Conservation (phyloP, 2,329 filamentous ascomycete genomes). For the Periconia digitata region DNA sequence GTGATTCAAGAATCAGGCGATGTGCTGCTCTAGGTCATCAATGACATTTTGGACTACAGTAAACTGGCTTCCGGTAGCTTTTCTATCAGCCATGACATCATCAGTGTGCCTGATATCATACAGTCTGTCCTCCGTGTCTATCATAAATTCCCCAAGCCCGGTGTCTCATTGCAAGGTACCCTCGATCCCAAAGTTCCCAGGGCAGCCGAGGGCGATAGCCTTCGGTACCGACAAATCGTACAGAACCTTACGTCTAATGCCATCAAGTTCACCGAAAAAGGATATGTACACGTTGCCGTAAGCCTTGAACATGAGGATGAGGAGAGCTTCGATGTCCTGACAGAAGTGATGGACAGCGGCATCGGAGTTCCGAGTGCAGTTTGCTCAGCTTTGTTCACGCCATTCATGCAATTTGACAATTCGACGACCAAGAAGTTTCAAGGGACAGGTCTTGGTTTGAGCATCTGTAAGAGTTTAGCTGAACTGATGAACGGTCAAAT, state of each 20-base stretch:
- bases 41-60: slow-evolving; percentile 68
- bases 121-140: slow-evolving; percentile 55
- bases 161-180: slow-evolving; percentile 49
- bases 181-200: slow-evolving; percentile 53
- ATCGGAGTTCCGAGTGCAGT: slow-evolving; percentile 55
- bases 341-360: slow-evolving; percentile 57
- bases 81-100: slow-evolving; percentile 56
- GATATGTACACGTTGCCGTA: slow-evolving; percentile 52
- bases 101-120: slow-evolving; percentile 52
- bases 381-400: slow-evolving; percentile 54
- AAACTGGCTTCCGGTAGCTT: slow-evolving; percentile 64
- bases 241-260: slow-evolving; percentile 65
- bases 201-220: slow-evolving; percentile 57
- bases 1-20: slow-evolving; percentile 63
- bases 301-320: slow-evolving; percentile 47
- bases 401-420: slow-evolving; percentile 59
- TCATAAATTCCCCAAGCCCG: slow-evolving; percentile 50
- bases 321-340: slow-evolving; percentile 48
- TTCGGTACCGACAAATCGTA: slow-evolving; percentile 64
- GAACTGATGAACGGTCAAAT: slow-evolving; percentile 60
- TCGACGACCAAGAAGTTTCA: slow-evolving; percentile 57
- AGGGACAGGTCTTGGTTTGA: slow-evolving; percentile 59
- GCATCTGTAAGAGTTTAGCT: slow-evolving; percentile 59
- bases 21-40: slow-evolving; percentile 62
- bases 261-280: slow-evolving; percentile 62